These are phyloP conservation scores for Cercophora scortea DNA, from an alignment of 495 filamentous ascomycete genomes.

Conservation along the genomic window DNA sequence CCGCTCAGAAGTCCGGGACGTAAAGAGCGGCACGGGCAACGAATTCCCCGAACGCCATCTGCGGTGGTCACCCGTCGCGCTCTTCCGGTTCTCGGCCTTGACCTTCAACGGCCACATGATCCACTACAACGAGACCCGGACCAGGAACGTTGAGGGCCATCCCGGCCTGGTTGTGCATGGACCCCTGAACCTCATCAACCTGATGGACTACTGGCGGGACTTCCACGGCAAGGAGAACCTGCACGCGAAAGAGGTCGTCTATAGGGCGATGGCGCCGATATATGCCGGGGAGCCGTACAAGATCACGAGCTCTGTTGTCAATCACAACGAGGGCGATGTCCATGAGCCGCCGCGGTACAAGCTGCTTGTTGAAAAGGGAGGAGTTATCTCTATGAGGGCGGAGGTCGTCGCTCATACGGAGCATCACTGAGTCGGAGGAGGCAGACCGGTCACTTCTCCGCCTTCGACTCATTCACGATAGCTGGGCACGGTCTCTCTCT, in stretches of 20 bases:
- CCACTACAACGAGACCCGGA: constrained; percentile 57
- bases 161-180: constrained; percentile 55
- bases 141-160: constrained; percentile 51
- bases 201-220: constrained; percentile 60
- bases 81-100: constrained; percentile 66
- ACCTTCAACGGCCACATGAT: constrained; percentile 71
- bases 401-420: no score
- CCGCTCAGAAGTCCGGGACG: constrained; percentile 12
- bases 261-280: constrained; percentile 52
- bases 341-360: no score
- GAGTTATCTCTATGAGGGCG: no score
- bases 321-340: no score
- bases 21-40: neutral
- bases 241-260: constrained; percentile 31
- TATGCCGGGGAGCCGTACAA: constrained; percentile 48
- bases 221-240: constrained; percentile 6
- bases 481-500: no score
- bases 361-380: no score
- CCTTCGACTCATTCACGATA: no score
- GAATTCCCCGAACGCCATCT: constrained; percentile 24
- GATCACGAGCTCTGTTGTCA: no score
- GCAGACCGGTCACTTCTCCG: no score
- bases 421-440: no score
- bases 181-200: constrained; percentile 54
- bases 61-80: constrained; percentile 45